Evolutionary conservation across 2,329 filamentous ascomycete genomes (phyloP).

Genomic region (Arthrobotrys conoides): DNA sequence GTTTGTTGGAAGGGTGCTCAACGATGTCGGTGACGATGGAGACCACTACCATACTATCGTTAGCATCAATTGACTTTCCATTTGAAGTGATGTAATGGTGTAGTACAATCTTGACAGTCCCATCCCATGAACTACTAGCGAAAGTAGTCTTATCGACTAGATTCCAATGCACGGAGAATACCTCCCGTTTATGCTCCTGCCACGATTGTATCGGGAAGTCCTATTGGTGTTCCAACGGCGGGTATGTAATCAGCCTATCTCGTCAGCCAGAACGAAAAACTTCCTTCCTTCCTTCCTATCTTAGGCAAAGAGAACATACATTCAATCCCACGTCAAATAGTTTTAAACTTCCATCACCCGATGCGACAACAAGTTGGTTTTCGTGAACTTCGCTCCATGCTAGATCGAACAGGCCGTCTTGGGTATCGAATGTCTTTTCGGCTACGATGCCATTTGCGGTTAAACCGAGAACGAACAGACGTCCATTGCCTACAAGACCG

Average conservation of each 20-base stretch:
- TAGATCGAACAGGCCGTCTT: constrained; percentile 95
- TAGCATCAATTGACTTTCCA: background rate
- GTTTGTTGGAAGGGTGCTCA: constrained; percentile 90
- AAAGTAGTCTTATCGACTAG: constrained; percentile 91
- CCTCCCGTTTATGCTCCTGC: constrained; percentile 92
- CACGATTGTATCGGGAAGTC: constrained; percentile 92
- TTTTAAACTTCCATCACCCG: constrained; percentile 94
- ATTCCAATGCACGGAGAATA: constrained; percentile 94
- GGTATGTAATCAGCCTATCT: constrained; percentile 57
- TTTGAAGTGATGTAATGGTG: background rate
- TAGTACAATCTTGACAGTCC: constrained; percentile 86
- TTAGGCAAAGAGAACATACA: constrained; percentile 51
- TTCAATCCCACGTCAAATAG: constrained; percentile 87
- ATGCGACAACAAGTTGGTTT: constrained; percentile 89
- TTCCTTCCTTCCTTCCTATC: background rate
- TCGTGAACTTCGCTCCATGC: constrained; percentile 97
- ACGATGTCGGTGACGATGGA: constrained; percentile 79
- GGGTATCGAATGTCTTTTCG: constrained; percentile 95
- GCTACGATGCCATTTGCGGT: constrained; percentile 86
- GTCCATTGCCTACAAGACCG: constrained; percentile 95
- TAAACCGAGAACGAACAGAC: constrained; percentile 85
- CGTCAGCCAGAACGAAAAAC: constrained; percentile 47
- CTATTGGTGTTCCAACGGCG: constrained; percentile 34
- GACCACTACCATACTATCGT: constrained; percentile 76
- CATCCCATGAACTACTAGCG: constrained; percentile 93